Conservation (phyloP, 768 basidiomycete genomes). For the Boletus vinaceobasis region DNA sequence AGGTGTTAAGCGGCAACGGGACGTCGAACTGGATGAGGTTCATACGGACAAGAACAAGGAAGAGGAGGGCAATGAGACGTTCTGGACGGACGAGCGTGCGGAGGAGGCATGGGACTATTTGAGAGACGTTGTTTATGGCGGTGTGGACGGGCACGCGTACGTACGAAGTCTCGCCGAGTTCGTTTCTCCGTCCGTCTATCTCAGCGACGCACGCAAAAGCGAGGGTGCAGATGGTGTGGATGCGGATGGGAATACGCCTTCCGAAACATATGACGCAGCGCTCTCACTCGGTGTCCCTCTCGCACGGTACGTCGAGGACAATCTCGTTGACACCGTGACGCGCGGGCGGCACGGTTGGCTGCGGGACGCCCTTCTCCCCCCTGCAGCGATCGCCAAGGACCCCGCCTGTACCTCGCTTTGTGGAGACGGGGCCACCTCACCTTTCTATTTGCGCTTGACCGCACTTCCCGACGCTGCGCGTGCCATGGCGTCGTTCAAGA, state of each 20-base stretch:
- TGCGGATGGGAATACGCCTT: neutral
- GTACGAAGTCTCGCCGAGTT: slow-evolving; percentile 76
- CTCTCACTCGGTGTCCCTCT: slow-evolving; percentile 34
- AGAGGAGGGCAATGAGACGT: slow-evolving; percentile 23
- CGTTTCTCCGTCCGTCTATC: slow-evolving; percentile 33
- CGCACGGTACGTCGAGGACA: slow-evolving; percentile 39
- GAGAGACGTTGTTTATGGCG: slow-evolving; percentile 75
- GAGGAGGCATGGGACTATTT: slow-evolving; percentile 64
- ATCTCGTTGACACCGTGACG: slow-evolving; percentile 39
- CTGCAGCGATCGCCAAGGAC: neutral
- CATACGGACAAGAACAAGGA: neutral
- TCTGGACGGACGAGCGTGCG: slow-evolving; percentile 50
- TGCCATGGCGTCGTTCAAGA: neutral
- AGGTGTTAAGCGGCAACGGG: slow-evolving; percentile 14
- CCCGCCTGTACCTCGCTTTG: neutral
- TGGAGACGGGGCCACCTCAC: neutral
- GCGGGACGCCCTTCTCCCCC: slow-evolving; percentile 25
- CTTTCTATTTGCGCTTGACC: slow-evolving; percentile 7
- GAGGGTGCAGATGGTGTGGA: neutral
- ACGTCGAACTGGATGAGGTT: slow-evolving; percentile 6
- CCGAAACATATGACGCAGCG: neutral
- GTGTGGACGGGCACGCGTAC: slow-evolving; percentile 73
- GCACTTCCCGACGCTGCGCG: slow-evolving; percentile 13
- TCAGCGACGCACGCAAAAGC: neutral
- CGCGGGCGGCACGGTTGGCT: slow-evolving; percentile 38